A percentile compares a stretch with the other conserved stretches of the same genome.
Evolutionary conservation across 768 basidiomycete species (phyloP).

Genomic region (Porphyrellus cyaneotinctus): DNA sequence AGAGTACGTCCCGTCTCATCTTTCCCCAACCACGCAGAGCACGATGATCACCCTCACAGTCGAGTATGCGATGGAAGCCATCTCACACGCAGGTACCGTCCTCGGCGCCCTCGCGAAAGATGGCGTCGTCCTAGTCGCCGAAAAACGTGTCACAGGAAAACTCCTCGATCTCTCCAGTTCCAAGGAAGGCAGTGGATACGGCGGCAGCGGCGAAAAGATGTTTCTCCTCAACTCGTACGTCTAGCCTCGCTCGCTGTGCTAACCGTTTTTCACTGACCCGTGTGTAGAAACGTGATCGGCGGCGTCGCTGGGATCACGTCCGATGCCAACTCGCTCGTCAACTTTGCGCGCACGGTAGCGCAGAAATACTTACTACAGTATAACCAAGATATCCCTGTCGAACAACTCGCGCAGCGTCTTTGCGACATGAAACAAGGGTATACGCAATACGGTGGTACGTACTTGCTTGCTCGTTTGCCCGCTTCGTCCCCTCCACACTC

Average conservation of each 20-base stretch:
- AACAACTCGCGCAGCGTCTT: constrained; percentile 86
- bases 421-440: constrained; percentile 99
- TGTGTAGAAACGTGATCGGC: constrained; percentile 81
- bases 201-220: constrained; percentile 98
- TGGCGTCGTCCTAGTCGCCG: constrained; percentile 87
- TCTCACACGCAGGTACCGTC: constrained; percentile 92
- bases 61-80: constrained; percentile 99
- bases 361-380: constrained; percentile 86
- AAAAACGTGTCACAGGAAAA: constrained; percentile 99
- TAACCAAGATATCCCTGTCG: constrained; percentile 98
- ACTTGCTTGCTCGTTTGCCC: neutral
- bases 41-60: constrained; percentile 44
- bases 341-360: constrained; percentile 87
- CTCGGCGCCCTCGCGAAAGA: constrained; percentile 89
- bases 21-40: neutral
- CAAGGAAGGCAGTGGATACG: constrained; percentile 79
- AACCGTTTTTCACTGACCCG: neutral
- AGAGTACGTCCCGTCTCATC: constrained; percentile 56
- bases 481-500: neutral
- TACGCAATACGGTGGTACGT: constrained; percentile 89
- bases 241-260: too few relatives aligned
- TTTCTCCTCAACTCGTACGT: constrained; percentile 86
- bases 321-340: constrained; percentile 96
- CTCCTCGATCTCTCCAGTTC: constrained; percentile 85
- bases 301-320: constrained; percentile 96